Conservation (phyloP, 768 basidiomycete species). For the Russula compacta region DNA sequence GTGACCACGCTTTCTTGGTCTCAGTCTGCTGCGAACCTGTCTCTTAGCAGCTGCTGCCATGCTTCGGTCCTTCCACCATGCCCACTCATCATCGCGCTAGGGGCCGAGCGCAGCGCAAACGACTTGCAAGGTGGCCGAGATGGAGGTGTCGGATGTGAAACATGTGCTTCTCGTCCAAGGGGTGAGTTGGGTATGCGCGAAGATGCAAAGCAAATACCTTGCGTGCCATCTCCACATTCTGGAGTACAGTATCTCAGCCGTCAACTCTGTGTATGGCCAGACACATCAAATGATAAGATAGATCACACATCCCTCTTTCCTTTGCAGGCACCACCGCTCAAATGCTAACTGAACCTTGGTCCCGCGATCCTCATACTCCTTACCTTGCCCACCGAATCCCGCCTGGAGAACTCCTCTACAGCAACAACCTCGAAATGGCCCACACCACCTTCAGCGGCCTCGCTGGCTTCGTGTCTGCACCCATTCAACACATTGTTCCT, state of each 20-base stretch:
- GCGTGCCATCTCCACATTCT: conserved; percentile 75
- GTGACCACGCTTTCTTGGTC: conserved; percentile 11
- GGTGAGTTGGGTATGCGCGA: conserved; percentile 96
- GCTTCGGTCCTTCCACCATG: conserved; percentile 11
- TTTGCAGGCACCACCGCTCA: conserved; percentile 82
- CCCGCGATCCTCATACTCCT: conserved; percentile 80
- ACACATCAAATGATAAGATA: not conserved
- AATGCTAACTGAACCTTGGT: conserved; percentile 94
- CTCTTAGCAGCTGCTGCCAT: conserved; percentile 17
- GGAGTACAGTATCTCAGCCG: not conserved
- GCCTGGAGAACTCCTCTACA: conserved; percentile 61
- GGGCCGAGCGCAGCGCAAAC: conserved; percentile 86
- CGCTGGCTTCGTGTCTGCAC: conserved; percentile 63
- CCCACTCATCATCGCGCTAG: conserved; percentile 35
- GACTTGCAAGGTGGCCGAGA: conserved; percentile 92
- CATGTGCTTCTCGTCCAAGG: conserved; percentile 88
- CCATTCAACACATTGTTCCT: conserved; percentile 87
- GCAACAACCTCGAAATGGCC: conserved; percentile 50
- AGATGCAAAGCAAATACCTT: conserved; percentile 88
- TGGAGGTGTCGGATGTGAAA: conserved; percentile 95
- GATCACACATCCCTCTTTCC: conserved; percentile 45
- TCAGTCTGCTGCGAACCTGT: not conserved
- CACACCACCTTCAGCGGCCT: conserved; percentile 28
- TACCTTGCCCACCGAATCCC: conserved; percentile 80
- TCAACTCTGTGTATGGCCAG: not conserved